Conservation (phyloP, 257 asterid genomes). For the Oldenlandia corymbosa region DNA sequence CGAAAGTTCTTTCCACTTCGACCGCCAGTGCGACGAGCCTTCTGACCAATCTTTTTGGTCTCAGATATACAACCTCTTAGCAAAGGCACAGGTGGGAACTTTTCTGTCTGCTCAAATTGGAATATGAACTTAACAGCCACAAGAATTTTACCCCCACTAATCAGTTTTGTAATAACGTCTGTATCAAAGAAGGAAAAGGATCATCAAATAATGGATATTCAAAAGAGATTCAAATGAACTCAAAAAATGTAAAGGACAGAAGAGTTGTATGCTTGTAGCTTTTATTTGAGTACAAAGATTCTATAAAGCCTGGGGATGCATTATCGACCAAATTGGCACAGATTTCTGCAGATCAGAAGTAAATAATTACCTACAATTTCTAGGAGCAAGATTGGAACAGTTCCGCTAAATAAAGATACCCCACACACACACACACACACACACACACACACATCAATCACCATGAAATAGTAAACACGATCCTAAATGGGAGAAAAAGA, state of each 20-base stretch:
- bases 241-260: no score
- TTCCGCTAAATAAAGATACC: no score
- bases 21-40: slow-evolving; percentile 37
- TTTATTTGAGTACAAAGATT: no score
- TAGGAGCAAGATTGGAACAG: neutral
- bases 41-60: slow-evolving; percentile 38
- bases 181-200: slow-evolving; percentile 21
- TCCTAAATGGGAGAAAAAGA: no score
- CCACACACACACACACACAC: no score
- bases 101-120: slow-evolving; percentile 48
- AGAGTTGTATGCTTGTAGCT: no score
- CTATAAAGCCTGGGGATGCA: no score
- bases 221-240: neutral
- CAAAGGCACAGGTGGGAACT: slow-evolving; percentile 60
- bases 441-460: no score
- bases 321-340: no score
- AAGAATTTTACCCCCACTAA: slow-evolving; percentile 42
- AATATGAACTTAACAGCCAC: slow-evolving; percentile 56
- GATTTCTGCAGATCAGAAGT: no score
- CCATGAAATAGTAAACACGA: no score
- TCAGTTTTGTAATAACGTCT: slow-evolving; percentile 53
- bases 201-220: no score
- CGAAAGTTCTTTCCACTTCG: slow-evolving; percentile 42
- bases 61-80: slow-evolving; percentile 39
- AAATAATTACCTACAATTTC: neutral